These are phyloP conservation scores for Clarireedia homoeocarpa DNA, from an alignment of 2,329 filamentous ascomycete species.

Conservation along the genomic window DNA sequence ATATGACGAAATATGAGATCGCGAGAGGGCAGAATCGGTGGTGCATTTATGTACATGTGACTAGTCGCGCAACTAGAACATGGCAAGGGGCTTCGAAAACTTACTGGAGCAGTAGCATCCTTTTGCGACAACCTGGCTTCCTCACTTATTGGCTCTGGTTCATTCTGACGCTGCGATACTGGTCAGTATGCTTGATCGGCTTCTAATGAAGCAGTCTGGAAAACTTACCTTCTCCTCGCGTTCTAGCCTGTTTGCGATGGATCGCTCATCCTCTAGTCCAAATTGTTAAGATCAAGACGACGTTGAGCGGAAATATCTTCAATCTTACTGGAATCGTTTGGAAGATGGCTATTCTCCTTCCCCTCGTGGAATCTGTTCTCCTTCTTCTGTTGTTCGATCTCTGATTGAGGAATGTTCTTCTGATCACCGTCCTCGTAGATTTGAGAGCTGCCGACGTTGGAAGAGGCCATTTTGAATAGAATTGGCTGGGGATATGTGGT, in stretches of 20 bases:
- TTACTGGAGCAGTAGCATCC: conserved; percentile 53
- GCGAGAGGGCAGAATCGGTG: neutral
- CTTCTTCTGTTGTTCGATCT: conserved; percentile 39
- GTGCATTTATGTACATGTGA: neutral
- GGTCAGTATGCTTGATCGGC: neutral
- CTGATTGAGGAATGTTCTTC: conserved; percentile 50
- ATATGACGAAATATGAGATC: neutral
- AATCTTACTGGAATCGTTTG: conserved; percentile 61
- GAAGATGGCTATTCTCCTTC: conserved; percentile 57
- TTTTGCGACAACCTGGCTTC: conserved; percentile 24
- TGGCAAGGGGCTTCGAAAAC: conserved; percentile 20
- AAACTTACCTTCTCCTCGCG: conserved; percentile 45
- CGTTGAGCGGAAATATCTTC: neutral
- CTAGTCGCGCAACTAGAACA: neutral
- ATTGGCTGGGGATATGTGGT: neutral
- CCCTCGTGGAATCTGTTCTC: conserved; percentile 64
- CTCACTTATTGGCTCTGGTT: conserved; percentile 35
- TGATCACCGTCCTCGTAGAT: conserved; percentile 73
- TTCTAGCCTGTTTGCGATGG: conserved; percentile 64
- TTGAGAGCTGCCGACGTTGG: conserved; percentile 50
- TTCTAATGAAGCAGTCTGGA: neutral
- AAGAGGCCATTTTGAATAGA: conserved; percentile 18
- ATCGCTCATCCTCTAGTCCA: conserved; percentile 56
- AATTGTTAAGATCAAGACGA: conserved; percentile 16
- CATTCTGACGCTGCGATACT: conserved; percentile 30